These are phyloP conservation scores for Phialophora macrospora DNA, from an alignment of 2,329 filamentous ascomycete genomes.

Conservation along the genomic window DNA sequence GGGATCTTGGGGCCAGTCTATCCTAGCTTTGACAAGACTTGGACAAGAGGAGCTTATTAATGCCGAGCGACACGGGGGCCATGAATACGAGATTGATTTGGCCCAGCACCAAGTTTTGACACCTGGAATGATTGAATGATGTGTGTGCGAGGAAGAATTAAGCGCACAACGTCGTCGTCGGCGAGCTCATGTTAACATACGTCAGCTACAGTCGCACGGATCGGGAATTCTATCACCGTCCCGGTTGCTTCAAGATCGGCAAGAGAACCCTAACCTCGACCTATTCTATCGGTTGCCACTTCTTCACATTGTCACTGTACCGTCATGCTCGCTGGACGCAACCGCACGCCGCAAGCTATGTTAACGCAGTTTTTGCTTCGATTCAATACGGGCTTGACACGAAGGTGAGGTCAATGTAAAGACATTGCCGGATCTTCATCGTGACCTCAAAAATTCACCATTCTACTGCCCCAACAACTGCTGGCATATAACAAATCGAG, in stretches of 20 bases:
- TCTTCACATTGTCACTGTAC: neutral
- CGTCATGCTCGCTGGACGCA: neutral
- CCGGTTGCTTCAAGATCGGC: neutral
- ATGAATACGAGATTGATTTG: no score
- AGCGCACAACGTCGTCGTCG: neutral
- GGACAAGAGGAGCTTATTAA: no score
- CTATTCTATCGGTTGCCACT: neutral
- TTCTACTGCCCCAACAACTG: neutral
- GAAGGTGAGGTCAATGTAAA: slow-evolving; percentile 13
- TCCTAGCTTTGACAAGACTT: no score
- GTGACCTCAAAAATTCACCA: slow-evolving; percentile 2
- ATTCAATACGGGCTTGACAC: neutral
- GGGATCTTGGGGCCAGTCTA: no score
- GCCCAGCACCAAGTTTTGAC: no score
- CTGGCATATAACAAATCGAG: neutral
- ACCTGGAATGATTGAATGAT: no score
- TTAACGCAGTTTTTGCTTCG: neutral
- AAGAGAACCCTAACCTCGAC: neutral
- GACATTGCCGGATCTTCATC: slow-evolving; percentile 3
- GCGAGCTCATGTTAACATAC: neutral
- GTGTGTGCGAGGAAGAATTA: neutral
- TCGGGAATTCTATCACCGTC: neutral
- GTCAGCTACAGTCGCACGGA: neutral
- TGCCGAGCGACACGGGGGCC: no score
- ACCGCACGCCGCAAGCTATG: neutral